Evolutionary conservation across 371 early-diverging fungal species (phyloP), one percentile per base, ranked within the genome.

Genomic region (Umbelopsis sp.): DNA sequence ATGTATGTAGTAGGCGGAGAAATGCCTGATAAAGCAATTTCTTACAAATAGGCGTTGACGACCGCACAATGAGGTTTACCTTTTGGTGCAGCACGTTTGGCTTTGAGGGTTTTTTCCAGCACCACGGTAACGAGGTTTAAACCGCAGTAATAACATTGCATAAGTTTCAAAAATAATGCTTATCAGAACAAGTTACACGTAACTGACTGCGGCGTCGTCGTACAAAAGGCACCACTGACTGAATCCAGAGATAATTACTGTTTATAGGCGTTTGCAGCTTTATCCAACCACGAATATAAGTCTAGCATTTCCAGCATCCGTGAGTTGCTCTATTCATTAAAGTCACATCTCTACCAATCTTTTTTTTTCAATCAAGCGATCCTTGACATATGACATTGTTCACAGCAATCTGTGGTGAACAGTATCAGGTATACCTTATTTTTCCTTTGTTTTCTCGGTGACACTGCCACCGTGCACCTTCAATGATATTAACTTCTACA

Each of bases 221-320:
- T 48, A n/a, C 48, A 16, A 45, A 10, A 48, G 48, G 35, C 57
- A 35, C 20, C n/a, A 57, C 18, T 18, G 35, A 29, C 57, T 57
- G 18, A 57, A 57, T 57, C 35, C 35, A 57, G 57, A 57, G 37
- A 37, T 29, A 57, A 57, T 57, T 57, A 35, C 57, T 32, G 57
- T 35, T 35, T 57, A 57, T 57, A 29, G 57, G 7, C 32, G 29
- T 14, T 35, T 9, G 35, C 18, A 11, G 0, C 8, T 14, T 11
- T 57, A 12, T 12, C 48, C 48, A 46, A 46, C 48, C n/a, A 7
- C 48, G 16, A 6, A 16, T 48, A 48, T 48, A 48, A 48, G 41
- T 41, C 12, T 25, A 51, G 22, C 22, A 12, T 51, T 24, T 51
- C 22, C 52, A 51, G 22, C 22, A 51, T n/a, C 18, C 48, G 37